These are phyloP conservation scores for Kwoniella sp. DNA, from an alignment of 768 basidiomycete genomes.

Conservation along the genomic window DNA sequence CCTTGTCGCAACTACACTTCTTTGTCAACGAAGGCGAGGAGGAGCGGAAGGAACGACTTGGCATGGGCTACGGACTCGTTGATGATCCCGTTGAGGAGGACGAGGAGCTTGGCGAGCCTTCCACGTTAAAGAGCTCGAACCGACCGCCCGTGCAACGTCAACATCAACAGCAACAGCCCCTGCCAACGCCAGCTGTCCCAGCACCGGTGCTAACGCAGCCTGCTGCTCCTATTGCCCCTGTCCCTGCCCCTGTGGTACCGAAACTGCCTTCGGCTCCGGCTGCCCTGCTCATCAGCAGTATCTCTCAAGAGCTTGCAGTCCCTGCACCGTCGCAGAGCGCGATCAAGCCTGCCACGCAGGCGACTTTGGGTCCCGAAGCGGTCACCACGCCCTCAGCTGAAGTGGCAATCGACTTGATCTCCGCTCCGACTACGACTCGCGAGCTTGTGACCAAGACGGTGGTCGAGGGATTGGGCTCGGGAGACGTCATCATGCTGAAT, in stretches of 20 bases:
- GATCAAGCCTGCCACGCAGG: too few species aligned
- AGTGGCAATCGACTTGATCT: background rate
- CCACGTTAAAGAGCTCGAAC: background rate
- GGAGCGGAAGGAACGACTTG: constrained; percentile 30
- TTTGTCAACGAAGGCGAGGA: constrained; percentile 36
- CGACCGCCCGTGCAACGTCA: background rate
- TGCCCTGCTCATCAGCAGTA: too few species aligned
- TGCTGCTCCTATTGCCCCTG: too few species aligned
- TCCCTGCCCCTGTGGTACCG: too few species aligned
- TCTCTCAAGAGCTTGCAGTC: too few species aligned
- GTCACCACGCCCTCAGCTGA: background rate
- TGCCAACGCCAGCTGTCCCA: background rate
- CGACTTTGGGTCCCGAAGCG: too few species aligned
- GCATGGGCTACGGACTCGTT: constrained; percentile 23
- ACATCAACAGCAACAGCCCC: background rate
- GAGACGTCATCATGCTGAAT: constrained; percentile 4
- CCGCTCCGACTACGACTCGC: background rate
- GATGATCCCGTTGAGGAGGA: background rate
- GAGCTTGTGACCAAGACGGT: background rate
- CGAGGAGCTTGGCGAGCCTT: background rate
- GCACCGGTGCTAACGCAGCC: background rate
- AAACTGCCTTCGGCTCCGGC: too few species aligned
- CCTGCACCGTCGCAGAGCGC: too few species aligned
- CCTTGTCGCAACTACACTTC: constrained; percentile 36
- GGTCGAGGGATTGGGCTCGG: background rate